A percentile compares a stretch with the other conserved stretches of the same genome.
phyloP scores from a whole-genome alignment of 1,284 basidiomycete species.

The Irpex sp. region DNA sequence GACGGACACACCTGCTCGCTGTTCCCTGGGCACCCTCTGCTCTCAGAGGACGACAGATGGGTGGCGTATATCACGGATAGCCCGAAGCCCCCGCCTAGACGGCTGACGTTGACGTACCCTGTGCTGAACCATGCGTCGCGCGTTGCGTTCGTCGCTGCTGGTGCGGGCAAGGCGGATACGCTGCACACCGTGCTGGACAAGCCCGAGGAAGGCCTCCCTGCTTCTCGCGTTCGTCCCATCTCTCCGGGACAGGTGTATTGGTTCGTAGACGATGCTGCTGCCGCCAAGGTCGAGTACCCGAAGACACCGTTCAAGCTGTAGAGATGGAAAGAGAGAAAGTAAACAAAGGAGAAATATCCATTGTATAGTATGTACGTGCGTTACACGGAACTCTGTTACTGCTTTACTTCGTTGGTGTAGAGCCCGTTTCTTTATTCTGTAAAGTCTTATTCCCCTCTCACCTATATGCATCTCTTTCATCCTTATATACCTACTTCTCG shows the following conservation, averaged over 20 bases:
- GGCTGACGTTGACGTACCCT: constrained; percentile 89
- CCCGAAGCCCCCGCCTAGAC: constrained; percentile 88
- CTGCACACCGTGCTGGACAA: constrained; percentile 74
- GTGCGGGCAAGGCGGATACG: constrained; percentile 80
- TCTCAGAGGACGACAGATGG: constrained; percentile 87
- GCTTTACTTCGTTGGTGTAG: not conserved
- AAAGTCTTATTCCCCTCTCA: not conserved
- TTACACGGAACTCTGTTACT: not conserved
- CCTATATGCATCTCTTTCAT: not conserved
- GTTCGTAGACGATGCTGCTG: constrained; percentile 85
- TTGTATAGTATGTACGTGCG: constrained; percentile 5
- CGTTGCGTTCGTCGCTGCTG: constrained; percentile 85
- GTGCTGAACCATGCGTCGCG: constrained; percentile 90
- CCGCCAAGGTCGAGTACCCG: constrained; percentile 54
- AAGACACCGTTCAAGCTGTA: constrained; percentile 51
- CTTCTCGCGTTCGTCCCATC: constrained; percentile 76
- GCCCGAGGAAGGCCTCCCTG: constrained; percentile 78
- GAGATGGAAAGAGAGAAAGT: not conserved
- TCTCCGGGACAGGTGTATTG: constrained; percentile 84
- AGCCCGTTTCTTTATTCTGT: not conserved
- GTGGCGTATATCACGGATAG: constrained; percentile 90
- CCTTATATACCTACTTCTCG: not conserved
- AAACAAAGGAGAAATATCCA: constrained; percentile 2
- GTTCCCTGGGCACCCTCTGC: constrained; percentile 87
- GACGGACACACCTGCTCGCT: constrained; percentile 97